Evolutionary conservation across 2,329 filamentous ascomycete species (phyloP), one percentile per base, ranked within the genome.

Genomic region (Byssochlamys sp.): DNA sequence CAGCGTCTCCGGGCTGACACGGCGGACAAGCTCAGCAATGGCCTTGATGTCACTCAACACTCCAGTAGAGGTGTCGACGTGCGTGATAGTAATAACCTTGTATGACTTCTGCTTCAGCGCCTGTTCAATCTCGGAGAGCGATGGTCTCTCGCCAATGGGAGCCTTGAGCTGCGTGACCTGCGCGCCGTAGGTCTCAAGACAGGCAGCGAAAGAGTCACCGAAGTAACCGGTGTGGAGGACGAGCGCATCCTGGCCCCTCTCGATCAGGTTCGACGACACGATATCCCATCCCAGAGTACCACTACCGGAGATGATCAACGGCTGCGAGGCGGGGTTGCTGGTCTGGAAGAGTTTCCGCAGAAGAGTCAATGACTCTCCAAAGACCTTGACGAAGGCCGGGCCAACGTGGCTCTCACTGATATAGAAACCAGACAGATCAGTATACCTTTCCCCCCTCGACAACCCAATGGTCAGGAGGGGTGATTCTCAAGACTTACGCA

Each of bases 151-250:
- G 61, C 94, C 94, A 70, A 97, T 89, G 52, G 90, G 85, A 1
- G 90, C 91, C 73, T 90, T 92, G 64, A 99, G 78, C 77, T 96
- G 90, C 59, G 91, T 96, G 25, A 90, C 88, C 65, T 90, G 89
- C 66, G 87, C 90, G 61, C 94, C 92, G 71, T 99, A 99, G 39
- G 89, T 89, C 70, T 87, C 83, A 71, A 99, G 84, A 77, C 91
- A 96, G 76, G 95, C 87, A 64, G 90, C 89, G 71, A 99, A 96
- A 58, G 87, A 91, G 73, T 97, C 91, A 65, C 89, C 91, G 71
- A 99, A 99, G 82, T 99, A 99, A 63, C 94, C 94, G 49, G 90
- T 95, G 79, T 95, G 91, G 19, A 99, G 84, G 56, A 99, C 91
- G 48, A 99, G 82, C 26, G 89, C 94, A 59, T 96, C 84, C 70